These are phyloP conservation scores for Jasminum sambac DNA, from an alignment of 257 asterid genomes.

Conservation along the genomic window DNA sequence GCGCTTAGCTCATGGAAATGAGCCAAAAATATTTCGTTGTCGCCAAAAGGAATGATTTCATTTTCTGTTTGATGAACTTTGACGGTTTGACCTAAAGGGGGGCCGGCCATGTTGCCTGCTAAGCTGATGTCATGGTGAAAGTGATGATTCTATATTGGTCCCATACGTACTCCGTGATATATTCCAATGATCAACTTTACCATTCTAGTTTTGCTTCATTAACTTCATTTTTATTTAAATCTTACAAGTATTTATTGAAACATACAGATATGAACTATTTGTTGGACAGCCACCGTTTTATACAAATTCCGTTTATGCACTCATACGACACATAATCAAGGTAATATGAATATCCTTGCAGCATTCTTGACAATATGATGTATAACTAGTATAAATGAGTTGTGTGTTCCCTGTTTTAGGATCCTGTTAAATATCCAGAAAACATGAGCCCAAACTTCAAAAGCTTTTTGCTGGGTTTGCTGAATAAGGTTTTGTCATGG, in stretches of 20 bases:
- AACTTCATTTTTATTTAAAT: constrained; percentile 13
- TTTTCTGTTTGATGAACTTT: constrained; percentile 18
- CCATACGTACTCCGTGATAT: background rate
- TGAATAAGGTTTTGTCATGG: constrained; percentile 68
- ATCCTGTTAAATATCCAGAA: constrained; percentile 96
- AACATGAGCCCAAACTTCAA: constrained; percentile 79
- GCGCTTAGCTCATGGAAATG: background rate
- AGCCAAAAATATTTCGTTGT: background rate
- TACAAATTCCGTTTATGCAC: constrained; percentile 97
- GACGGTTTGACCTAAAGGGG: constrained; percentile 3
- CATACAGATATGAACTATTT: constrained; percentile 88
- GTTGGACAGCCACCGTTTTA: constrained; percentile 99
- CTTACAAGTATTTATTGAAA: constrained; percentile 4
- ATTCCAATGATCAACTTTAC: constrained; percentile 11
- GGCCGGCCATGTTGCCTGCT: constrained; percentile 1
- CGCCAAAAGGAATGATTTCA: constrained; percentile 5
- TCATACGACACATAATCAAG: constrained; percentile 93
- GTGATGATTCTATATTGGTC: constrained; percentile 8
- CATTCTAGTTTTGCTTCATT: constrained; percentile 8
- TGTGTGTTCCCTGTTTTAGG: constrained; percentile 48
- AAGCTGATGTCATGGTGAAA: constrained; percentile 14
- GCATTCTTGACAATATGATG: constrained; percentile 14
- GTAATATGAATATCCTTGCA: constrained; percentile 36
- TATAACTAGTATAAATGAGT: constrained; percentile 16
- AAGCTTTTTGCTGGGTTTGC: constrained; percentile 90